Conservation (phyloP, 805 yeast species). For the Candida hungchunana region DNA sequence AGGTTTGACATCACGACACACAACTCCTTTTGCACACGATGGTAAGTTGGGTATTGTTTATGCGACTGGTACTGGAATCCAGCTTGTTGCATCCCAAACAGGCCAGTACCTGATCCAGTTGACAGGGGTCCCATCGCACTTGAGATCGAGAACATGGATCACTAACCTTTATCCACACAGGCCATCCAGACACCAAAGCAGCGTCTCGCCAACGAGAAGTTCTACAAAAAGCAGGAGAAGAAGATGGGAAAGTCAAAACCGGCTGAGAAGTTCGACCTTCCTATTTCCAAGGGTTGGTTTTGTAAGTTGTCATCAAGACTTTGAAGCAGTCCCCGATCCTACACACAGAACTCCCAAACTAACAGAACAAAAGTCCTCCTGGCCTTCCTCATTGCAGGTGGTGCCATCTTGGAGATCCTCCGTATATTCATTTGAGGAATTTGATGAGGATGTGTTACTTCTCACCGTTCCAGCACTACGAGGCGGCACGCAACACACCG, state of each 20-base stretch:
- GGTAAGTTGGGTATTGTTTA: too few species aligned
- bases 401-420: slow-evolving; percentile 70
- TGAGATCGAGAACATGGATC: slow-evolving; percentile 1
- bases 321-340: too few species aligned
- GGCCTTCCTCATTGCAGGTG: slow-evolving; percentile 72
- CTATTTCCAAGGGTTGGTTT: slow-evolving; percentile 66
- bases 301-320: slow-evolving; percentile 32
- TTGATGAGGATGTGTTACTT: too few species aligned
- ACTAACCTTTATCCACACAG: slow-evolving; percentile 31
- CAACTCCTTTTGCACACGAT: too few species aligned
- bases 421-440: slow-evolving; percentile 48
- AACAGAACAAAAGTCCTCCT: slow-evolving; percentile 34
- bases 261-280: slow-evolving; percentile 37
- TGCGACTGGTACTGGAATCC: too few species aligned
- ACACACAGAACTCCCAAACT: slow-evolving; percentile 10
- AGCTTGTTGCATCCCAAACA: too few species aligned
- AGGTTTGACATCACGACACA: too few species aligned
- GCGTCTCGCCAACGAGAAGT: slow-evolving; percentile 81
- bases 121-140: too few species aligned
- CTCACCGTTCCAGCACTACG: too few species aligned
- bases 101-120: too few species aligned
- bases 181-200: slow-evolving; percentile 83
- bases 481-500: too few species aligned
- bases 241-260: slow-evolving; percentile 71
- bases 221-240: slow-evolving; percentile 65